Base-by-base conservation (phyloP, 2,329 filamentous ascomycete genomes). In the Zalaria sp. region DNA sequence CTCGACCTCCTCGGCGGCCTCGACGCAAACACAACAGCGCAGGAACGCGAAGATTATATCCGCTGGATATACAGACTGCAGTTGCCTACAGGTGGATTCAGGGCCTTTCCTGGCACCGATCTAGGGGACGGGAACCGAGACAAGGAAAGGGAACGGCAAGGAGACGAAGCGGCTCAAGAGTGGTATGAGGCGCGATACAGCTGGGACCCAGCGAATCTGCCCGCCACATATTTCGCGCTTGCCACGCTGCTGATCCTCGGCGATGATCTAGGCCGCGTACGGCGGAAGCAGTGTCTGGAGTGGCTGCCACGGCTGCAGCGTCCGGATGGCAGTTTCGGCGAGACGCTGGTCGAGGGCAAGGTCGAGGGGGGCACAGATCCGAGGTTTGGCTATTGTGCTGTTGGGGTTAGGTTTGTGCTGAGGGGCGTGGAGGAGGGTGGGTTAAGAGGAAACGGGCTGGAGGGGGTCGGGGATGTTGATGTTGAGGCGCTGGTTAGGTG, bases 211-310 rank as follows among this genome's bases (percentile, higher is more conserved):
- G 75, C 88, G 1, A 93, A 89, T 59, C 64, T 96, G 10, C 82
- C 88, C 0, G 85, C 86, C 1, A 95, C 88, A 0, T 89, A 83
- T 58, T 95, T 96, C 62, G 88, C 89, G 0, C 69, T 98, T 35
- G 68, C 85, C 25, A 71, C 81, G 5, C 65, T 98, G 26, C 72
- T 81, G 2, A 67, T 79, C 4, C 60, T 83, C n/a, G 68, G 71
- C 3, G 76, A 81, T 55, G 72, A 77, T 53, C 53, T 71, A 40
- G 49, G 66, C 3, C 72, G 77, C 2, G 79, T 98, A 5, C 71
- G 80, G 46, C 72, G 84, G 43, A 65, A 54, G 34, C 73, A 75
- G 45, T 81, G 83, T 46, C 59, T 96, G 49, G 55, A 61, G 34
- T 95, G 89, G 87, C 62, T 98, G 48, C 71, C 66, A 42, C 71